phyloP scores from a whole-genome alignment of 768 basidiomycete species.

The Coprinopsis marcescibilis region DNA sequence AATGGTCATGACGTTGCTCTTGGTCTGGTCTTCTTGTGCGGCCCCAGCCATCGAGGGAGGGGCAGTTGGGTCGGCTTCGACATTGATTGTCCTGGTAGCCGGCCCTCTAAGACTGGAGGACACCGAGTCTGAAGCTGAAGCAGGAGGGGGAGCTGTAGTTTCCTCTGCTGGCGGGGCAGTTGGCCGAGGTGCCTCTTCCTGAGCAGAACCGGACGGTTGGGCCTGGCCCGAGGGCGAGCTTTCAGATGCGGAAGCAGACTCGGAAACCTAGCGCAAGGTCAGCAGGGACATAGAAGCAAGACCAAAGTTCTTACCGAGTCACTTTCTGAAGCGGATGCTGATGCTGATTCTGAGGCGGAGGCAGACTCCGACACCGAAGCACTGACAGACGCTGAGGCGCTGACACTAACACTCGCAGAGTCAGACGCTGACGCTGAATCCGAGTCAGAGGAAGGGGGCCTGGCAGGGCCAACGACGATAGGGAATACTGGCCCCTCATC shows the following conservation, averaged over 20 bases:
- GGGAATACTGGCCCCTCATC: conserved; percentile 11
- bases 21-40: conserved; percentile 21
- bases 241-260: neutral
- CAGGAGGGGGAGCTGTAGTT: conserved; percentile 14
- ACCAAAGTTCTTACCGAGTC: neutral
- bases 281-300: conserved; percentile 13
- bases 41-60: conserved; percentile 23
- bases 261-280: neutral
- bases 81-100: conserved; percentile 25
- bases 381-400: conserved; percentile 4
- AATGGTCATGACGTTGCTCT: conserved; percentile 47
- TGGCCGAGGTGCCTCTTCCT: no score
- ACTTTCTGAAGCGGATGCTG: conserved; percentile 12
- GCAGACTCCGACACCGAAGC: conserved; percentile 12
- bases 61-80: conserved; percentile 23
- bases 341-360: conserved; percentile 15
- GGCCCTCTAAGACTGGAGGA: conserved; percentile 12
- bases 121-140: conserved; percentile 15
- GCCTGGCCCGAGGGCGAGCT: neutral
- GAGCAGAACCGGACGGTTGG: neutral
- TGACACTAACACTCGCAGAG: conserved; percentile 9
- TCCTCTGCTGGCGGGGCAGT: conserved; percentile 7
- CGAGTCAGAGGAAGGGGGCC: conserved; percentile 3
- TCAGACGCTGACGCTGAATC: conserved; percentile 8
- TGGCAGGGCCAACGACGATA: conserved; percentile 30